phyloP scores from a whole-genome alignment of 1,284 basidiomycete species.

The Tylopilus sp. region DNA sequence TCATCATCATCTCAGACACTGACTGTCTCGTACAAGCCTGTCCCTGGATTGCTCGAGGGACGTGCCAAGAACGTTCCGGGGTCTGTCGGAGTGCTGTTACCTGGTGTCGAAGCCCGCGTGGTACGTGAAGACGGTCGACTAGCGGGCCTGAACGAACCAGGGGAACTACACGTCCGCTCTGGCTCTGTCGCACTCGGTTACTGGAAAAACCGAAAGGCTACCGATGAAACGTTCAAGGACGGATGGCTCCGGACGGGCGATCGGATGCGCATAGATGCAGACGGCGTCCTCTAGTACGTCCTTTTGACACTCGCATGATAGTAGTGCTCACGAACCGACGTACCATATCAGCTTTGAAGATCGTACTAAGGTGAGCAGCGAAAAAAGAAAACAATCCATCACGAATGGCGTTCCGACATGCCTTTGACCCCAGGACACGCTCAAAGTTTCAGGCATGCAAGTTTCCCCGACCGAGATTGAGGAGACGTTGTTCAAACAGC shows the following conservation, averaged over 20 bases:
- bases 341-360: constrained; percentile 24
- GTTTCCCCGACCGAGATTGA: constrained; percentile 76
- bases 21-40: constrained; percentile 44
- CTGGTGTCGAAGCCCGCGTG: constrained; percentile 61
- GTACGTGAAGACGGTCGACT: constrained; percentile 58
- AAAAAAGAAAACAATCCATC: no score
- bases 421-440: constrained; percentile 49
- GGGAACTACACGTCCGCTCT: constrained; percentile 60
- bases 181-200: constrained; percentile 60
- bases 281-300: constrained; percentile 64
- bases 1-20: constrained; percentile 47
- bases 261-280: constrained; percentile 53
- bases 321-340: neutral
- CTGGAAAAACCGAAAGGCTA: constrained; percentile 65
- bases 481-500: constrained; percentile 54
- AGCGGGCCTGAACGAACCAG: constrained; percentile 53
- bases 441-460: constrained; percentile 71
- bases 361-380: constrained; percentile 25
- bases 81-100: constrained; percentile 55
- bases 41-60: constrained; percentile 45
- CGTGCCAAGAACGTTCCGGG: constrained; percentile 41
- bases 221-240: constrained; percentile 56
- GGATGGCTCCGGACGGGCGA: constrained; percentile 77
- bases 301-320: neutral
- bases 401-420: constrained; percentile 2